Evolutionary conservation across 768 basidiomycete species (phyloP).

Genomic region (Lactifluus piperatus): DNA sequence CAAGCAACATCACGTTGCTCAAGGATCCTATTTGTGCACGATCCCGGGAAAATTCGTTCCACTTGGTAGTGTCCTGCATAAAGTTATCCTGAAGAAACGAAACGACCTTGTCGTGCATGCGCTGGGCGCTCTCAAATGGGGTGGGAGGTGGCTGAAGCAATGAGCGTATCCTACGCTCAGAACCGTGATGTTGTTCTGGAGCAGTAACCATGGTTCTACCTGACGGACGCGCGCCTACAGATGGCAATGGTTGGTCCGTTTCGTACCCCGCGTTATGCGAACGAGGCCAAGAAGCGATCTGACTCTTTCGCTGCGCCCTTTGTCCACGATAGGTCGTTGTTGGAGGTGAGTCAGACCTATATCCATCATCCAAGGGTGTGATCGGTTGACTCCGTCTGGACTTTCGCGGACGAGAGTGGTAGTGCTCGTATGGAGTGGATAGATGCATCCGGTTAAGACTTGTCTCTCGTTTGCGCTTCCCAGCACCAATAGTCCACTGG

Average conservation of each 20-base stretch:
- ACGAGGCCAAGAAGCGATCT: neutral
- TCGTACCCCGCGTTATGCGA: slow-evolving; percentile 1
- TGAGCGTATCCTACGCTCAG: neutral
- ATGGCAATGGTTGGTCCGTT: neutral
- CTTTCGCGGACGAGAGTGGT: neutral
- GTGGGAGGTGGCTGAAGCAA: neutral
- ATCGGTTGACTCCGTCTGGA: neutral
- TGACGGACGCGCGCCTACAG: neutral
- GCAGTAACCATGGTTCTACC: neutral
- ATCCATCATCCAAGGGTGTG: neutral
- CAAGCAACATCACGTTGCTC: slow-evolving; percentile 9
- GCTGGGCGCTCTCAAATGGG: neutral
- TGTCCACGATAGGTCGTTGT: neutral
- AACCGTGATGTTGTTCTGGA: neutral
- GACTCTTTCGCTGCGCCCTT: neutral
- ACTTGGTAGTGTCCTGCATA: neutral
- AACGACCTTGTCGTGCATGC: neutral
- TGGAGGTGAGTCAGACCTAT: slow-evolving; percentile 5
- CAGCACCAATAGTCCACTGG: neutral
- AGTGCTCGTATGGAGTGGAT: neutral
- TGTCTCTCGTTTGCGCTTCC: slow-evolving; percentile 11
- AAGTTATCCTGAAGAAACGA: slow-evolving; percentile 3
- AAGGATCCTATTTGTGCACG: neutral
- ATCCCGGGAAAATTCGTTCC: slow-evolving; percentile 9
- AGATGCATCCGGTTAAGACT: neutral